Conservation (phyloP, 768 basidiomycete species). For the Suillus luteus region DNA sequence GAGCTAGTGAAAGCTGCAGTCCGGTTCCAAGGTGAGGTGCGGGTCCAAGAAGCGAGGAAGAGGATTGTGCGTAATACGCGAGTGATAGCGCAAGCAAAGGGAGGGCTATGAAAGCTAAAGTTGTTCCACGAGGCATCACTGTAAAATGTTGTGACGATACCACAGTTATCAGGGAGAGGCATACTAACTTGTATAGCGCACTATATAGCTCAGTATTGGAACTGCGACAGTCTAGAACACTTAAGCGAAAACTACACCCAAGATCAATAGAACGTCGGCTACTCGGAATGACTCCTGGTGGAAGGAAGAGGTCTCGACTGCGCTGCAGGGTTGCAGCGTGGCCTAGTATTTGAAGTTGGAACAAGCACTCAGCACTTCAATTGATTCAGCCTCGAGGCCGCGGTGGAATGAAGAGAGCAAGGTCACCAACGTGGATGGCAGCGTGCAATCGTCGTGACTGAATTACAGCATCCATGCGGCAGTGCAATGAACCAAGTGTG, state of each 20-base stretch:
- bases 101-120: conserved; percentile 22
- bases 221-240: not conserved
- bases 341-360: not conserved
- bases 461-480: not conserved
- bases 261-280: not conserved
- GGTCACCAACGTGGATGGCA: conserved; percentile 1
- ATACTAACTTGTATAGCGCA: not conserved
- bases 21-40: conserved; percentile 34
- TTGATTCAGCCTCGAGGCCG: not conserved
- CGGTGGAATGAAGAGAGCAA: conserved; percentile 1
- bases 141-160: not conserved
- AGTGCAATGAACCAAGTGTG: not conserved
- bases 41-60: conserved; percentile 33
- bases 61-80: conserved; percentile 33
- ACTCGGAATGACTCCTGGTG: not conserved
- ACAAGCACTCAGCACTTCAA: not conserved
- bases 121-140: conserved; percentile 27
- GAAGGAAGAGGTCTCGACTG: not conserved
- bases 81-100: conserved; percentile 32
- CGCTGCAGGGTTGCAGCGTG: not conserved
- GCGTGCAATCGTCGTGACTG: not conserved
- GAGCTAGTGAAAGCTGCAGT: conserved; percentile 20
- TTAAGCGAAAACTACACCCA: not conserved
- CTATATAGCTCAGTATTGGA: not conserved
- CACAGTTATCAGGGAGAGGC: not conserved